Evolutionary conservation across 345 rosid species (phyloP), one percentile per base, ranked within the genome.

Genomic region (Nephelium lappaceum): DNA sequence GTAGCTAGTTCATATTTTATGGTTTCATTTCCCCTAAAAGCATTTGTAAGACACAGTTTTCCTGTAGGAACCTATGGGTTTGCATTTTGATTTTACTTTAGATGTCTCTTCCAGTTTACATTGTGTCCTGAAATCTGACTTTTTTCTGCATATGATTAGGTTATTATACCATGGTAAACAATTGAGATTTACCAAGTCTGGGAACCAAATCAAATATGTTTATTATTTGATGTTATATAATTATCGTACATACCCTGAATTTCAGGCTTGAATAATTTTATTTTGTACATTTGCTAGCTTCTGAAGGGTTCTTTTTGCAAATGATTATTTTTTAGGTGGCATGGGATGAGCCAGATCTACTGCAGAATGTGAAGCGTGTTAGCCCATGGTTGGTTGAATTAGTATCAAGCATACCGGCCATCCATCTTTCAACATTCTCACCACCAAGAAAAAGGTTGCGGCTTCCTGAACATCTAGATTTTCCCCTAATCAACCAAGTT

Each of bases 301-400:
- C 69, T 19, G 24, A 66, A 11, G 42, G 24, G 5, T 57, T 60
- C 21, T 71, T 67, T 62, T 67, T 68, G 58, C 14, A 61, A n/a
- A 65, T 70, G 65, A 65, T 79, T 45, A 14, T 63, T 53, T 76
- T 74, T 83, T 85, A 94, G 99, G 98, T 97, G 49, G 87, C 92
- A n/a, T 94, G 99, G 98, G 98, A 97, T 78, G 99, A 97, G 77
- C 99, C 98, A 0, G 99, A 97, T 79, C 87, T 97, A 74, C 98
- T 94, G 62, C 99, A 94, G 80, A 93, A 93, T 55, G 98, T 94
- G 83, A 97, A 93, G 89, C 85, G 93, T 43, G 98, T 97, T 19
- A 97, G 84, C 83, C 99, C 99, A 14, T 97, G 99, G 99, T 74
- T 92, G 74, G 98, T 92, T 6, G 98, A 97, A 82, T 75, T 97